A percentile compares a stretch with the other conserved stretches of the same genome.
Conservation (phyloP, 345 rosid genomes). For the Heritiera fomes region DNA sequence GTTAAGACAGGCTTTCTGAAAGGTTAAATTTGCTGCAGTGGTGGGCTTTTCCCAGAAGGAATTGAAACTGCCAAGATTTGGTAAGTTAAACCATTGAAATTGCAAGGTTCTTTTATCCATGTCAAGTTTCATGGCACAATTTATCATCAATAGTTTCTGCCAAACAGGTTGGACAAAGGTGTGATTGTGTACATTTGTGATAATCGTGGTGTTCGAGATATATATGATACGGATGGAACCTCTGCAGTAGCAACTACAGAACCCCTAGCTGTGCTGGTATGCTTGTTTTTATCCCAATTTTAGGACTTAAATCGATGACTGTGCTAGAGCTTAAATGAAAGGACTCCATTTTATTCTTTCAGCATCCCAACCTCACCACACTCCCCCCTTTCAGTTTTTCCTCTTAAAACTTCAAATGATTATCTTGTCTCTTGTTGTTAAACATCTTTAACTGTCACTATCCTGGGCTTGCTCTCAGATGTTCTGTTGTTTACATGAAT, state of each 20-base stretch:
- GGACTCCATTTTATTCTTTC: neutral
- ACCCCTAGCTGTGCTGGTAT: slow-evolving; percentile 84
- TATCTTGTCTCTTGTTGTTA: neutral
- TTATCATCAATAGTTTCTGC: slow-evolving; percentile 11
- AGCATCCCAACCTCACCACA: neutral
- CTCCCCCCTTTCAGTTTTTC: neutral
- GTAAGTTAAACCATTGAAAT: slow-evolving; percentile 42
- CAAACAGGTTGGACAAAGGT: slow-evolving; percentile 87
- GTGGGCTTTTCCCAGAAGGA: slow-evolving; percentile 97
- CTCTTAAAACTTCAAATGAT: neutral
- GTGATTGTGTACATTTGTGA: slow-evolving; percentile 91
- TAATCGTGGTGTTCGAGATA: slow-evolving; percentile 82
- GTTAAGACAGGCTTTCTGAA: slow-evolving; percentile 39
- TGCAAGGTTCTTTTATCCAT: neutral
- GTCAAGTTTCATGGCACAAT: neutral
- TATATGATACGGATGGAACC: slow-evolving; percentile 90
- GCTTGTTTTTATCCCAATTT: neutral
- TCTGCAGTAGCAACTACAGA: slow-evolving; percentile 73
- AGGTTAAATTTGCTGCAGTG: slow-evolving; percentile 64
- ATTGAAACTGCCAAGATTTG: slow-evolving; percentile 92
- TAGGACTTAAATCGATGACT: neutral
- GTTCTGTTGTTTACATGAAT: neutral
- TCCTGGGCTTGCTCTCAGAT: neutral
- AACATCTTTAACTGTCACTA: neutral
- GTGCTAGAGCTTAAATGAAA: neutral